A percentile compares a stretch with the other conserved stretches of the same genome.
Evolutionary conservation across 805 yeast species (phyloP).

Genomic region (Myxozyma neglecta): DNA sequence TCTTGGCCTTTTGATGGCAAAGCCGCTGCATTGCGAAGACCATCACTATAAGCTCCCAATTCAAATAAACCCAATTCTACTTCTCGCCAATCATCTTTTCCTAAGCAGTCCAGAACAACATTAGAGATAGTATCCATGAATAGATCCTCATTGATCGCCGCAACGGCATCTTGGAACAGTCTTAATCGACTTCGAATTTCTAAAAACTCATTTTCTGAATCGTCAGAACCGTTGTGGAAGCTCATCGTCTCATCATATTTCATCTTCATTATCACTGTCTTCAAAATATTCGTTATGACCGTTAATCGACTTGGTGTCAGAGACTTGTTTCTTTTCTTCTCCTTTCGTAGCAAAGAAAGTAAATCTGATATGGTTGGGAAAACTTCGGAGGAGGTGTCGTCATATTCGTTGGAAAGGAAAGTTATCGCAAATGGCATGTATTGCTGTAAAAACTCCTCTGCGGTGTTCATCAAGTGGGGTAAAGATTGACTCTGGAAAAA

Average conservation of each 20-base stretch:
- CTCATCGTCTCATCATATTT: conserved; percentile 75
- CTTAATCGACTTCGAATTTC: conserved; percentile 76
- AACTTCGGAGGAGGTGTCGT: conserved; percentile 81
- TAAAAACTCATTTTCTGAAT: conserved; percentile 70
- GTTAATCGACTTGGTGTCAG: conserved; percentile 42
- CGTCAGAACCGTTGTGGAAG: conserved; percentile 61
- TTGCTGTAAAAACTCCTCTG: conserved; percentile 46
- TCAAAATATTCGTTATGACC: conserved; percentile 61
- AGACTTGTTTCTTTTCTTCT: conserved; percentile 50
- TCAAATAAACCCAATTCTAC: conserved; percentile 86
- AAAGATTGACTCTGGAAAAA: conserved; percentile 39
- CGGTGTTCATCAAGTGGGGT: conserved; percentile 5
- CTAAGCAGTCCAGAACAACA: conserved; percentile 56
- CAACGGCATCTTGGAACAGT: conserved; percentile 80
- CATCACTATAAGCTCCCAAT: conserved; percentile 74
- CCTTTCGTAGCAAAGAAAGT: conserved; percentile 59
- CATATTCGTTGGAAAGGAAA: conserved; percentile 78
- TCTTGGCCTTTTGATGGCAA: conserved; percentile 54
- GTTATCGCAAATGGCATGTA: conserved; percentile 71
- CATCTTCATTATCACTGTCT: conserved; percentile 73
- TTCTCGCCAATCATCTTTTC: conserved; percentile 62
- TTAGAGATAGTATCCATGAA: conserved; percentile 59
- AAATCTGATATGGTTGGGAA: conserved; percentile 78
- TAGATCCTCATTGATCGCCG: conserved; percentile 57
- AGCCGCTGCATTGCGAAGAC: conserved; percentile 75